Percentiles rank a stretch among this genome's conserved stretches.
Evolutionary conservation across 1,139 yeast species (phyloP).

Genomic region (Geotrichum cucujoidarum): DNA sequence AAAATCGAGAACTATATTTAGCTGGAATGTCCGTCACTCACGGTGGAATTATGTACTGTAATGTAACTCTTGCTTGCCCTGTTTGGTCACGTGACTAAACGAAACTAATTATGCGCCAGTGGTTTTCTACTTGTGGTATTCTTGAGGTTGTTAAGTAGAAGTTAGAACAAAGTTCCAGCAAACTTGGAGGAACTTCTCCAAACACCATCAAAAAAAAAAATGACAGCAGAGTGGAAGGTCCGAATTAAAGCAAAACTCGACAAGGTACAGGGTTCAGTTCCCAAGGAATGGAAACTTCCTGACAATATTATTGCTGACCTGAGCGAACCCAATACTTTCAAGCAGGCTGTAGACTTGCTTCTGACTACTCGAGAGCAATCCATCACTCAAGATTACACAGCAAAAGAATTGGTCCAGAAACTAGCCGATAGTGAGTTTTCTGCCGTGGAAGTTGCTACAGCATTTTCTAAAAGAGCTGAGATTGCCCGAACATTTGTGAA

Average conservation of each 20-base stretch:
- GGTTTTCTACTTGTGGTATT: no score
- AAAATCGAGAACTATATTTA: no score
- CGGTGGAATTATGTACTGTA: no score
- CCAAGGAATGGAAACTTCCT: conserved; percentile 15
- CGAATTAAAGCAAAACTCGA: not conserved
- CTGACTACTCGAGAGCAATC: conserved; percentile 26
- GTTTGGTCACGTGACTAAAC: no score
- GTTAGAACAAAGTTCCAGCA: not conserved
- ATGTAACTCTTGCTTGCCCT: no score
- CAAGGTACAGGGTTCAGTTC: no score
- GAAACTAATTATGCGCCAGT: no score
- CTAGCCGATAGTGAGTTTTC: conserved; percentile 42
- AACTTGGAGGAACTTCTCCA: not conserved
- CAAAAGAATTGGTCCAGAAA: conserved; percentile 36
- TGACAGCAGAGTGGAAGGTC: conserved; percentile 16
- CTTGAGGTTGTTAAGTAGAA: no score
- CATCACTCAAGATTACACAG: conserved; percentile 28
- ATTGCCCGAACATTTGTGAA: conserved; percentile 37
- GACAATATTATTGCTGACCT: conserved; percentile 1
- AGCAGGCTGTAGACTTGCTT: conserved; percentile 18
- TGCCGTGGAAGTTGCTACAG: conserved; percentile 44
- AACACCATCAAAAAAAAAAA: no score
- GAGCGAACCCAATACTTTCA: conserved; percentile 5
- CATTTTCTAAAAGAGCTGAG: conserved; percentile 55
- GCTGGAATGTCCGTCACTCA: no score